Evolutionary conservation across 768 basidiomycete species (phyloP), one percentile per base, ranked within the genome.

Genomic region (Astraeus odoratus): DNA sequence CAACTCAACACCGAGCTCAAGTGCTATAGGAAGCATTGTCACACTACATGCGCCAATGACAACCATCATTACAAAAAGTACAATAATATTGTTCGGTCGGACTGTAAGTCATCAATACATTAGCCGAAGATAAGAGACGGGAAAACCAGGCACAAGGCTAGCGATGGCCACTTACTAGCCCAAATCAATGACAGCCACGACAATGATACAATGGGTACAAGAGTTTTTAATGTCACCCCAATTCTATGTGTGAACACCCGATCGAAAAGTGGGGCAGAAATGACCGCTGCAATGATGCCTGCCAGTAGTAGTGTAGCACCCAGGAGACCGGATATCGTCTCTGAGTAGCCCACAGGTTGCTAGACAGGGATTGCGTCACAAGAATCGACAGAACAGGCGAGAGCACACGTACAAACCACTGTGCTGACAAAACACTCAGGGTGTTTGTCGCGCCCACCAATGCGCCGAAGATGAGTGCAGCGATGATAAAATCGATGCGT

Each of bases 1-100:
- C 18, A 91, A 58, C 59, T 93, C 90, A 30, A 81, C 83, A 12
- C 76, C 82, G 18, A 93, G 75, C 57, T 93, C 89, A 45, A 93
- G 67, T 1, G 70, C 80, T 24, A 91, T 72, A 1, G 89, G 87
- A 2, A 93, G 73, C 66, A 92, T 74, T 2, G 80, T 75, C 45
- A 92, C 51, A 3, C 80, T 80, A 38, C 72, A 63, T 12, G 76
- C 64, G 13, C 90, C 90, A 25, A 90, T 74, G 25, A 91, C 57
- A 3, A 74, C 74, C 69, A 85, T 80, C 38, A 91, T 68, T 3
- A 70, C 72, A 57, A 79, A 92, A 8, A 91, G 60, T 0, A 69
- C 79, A 1, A 61, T 79, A 1, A 65, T 58, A 51, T 88, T 80
- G 51, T 83, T 56, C 8, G 78, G 79, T 47, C 70, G 76, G 29